Evolutionary conservation across 2,329 filamentous ascomycete genomes (phyloP), one percentile per base, ranked within the genome.

Genomic region (Aspergillus pseudotamarii): DNA sequence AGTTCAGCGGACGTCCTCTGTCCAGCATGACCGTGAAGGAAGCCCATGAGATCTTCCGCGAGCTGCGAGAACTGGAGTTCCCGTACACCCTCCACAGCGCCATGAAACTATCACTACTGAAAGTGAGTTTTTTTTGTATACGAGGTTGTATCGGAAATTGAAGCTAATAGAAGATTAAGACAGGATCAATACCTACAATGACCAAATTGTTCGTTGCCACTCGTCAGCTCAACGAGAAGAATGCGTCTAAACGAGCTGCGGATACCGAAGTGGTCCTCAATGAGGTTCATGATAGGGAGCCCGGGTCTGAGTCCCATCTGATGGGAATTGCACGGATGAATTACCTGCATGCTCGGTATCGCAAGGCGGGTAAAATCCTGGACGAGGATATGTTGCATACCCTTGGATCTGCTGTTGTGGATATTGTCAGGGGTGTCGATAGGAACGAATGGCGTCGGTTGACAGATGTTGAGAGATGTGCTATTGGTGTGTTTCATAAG

Each of bases 381-480:
- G 82, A 88, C 61, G 79, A 81, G 4, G 87, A 89, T 63, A 79
- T 88, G 75, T 77, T 89, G 0, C 88, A 88, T 71, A 89, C 87
- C 0, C 76, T 89, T 0, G 76, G 80, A 4, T 71, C 89, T 1
- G 90, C 89, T 69, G 81, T 88, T 43, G 78, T 82, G 1, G 88
- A 91, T 71, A 88, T 89, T 3, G 73, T 83, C 23, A 79, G 82
- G 34, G 91, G 87, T 80, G 82, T 88, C n/a, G 75, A 80, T 5
- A 76, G 79, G 5, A 88, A 86, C 68, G 90, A 92, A 71, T 92
- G 89, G 89, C 83, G 90, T 2, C 48, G 76, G 4, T 74, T 91
- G 19, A 87, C 84, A 10, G 83, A 87, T 1, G 82, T 91, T 77
- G 90, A 92, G 73, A 70, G 79, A 11, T 89, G 87, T 63, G 89